phyloP scores from a whole-genome alignment of 805 yeast genomes.

The Wickerhamiella allomyrinae region DNA sequence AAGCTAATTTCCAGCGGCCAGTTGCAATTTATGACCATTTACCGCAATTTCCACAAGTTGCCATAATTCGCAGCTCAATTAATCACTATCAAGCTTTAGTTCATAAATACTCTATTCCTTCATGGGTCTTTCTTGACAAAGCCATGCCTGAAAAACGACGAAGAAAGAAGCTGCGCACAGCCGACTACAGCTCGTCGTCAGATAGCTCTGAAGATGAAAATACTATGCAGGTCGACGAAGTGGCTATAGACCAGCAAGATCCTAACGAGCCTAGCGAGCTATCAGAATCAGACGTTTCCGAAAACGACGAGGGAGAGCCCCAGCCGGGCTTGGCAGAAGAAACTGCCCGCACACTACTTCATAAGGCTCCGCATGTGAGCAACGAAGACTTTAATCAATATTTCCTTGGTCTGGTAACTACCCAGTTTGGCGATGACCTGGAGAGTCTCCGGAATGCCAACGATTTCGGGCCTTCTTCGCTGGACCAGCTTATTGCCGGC shows the following conservation, averaged over 20 bases:
- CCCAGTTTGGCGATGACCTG: conserved; percentile 34
- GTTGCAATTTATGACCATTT: too few relatives aligned
- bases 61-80: too few relatives aligned
- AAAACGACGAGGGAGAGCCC: not conserved
- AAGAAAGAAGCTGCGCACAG: conserved; percentile 18
- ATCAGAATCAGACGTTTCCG: not conserved
- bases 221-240: not conserved
- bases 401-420: conserved; percentile 32
- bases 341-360: conserved; percentile 14
- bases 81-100: too few relatives aligned
- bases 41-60: too few relatives aligned
- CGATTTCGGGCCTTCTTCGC: conserved; percentile 26
- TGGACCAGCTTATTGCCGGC: conserved; percentile 24
- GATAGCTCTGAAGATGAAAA: conserved; percentile 5
- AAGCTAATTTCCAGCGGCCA: too few relatives aligned
- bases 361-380: conserved; percentile 12
- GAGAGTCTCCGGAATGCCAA: conserved; percentile 30
- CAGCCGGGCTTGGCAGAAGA: not conserved
- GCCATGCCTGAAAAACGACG: conserved; percentile 11
- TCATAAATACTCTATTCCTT: too few relatives aligned
- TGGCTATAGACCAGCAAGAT: not conserved
- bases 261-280: conserved; percentile 7
- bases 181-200: conserved; percentile 14
- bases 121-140: conserved; percentile 21
- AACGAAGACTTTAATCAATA: conserved; percentile 21